Percentiles rank a stretch among this genome's conserved stretches.
Evolutionary conservation across 2,329 filamentous ascomycete genomes (phyloP).

Genomic region (Pseudodiploospora longispora): DNA sequence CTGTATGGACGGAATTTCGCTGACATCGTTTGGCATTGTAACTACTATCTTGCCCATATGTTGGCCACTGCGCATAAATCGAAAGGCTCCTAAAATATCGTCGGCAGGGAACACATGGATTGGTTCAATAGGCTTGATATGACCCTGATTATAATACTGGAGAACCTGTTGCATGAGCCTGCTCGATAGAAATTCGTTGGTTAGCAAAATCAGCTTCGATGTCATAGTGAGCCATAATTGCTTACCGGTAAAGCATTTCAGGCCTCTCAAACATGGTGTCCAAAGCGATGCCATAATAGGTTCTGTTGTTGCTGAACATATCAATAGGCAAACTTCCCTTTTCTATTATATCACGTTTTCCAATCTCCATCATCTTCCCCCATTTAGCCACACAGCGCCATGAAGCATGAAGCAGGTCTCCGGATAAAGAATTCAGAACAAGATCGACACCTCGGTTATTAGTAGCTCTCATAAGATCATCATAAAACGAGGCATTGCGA

Average conservation of each 20-base stretch:
- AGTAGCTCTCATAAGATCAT: slow-evolving; percentile 19
- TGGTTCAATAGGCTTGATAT: slow-evolving; percentile 6
- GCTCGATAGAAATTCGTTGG: background rate
- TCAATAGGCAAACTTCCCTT: slow-evolving; percentile 35
- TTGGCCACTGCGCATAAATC: slow-evolving; percentile 11
- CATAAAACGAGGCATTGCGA: slow-evolving; percentile 22
- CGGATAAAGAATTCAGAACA: slow-evolving; percentile 33
- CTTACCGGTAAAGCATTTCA: background rate
- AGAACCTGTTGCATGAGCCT: background rate
- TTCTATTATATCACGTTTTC: slow-evolving; percentile 32
- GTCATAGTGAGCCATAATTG: background rate
- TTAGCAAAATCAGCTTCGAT: background rate
- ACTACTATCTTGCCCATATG: slow-evolving; percentile 14
- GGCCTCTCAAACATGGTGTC: background rate
- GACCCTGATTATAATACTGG: slow-evolving; percentile 1
- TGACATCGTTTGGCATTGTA: slow-evolving; percentile 6
- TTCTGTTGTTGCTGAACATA: slow-evolving; percentile 30
- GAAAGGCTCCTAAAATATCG: slow-evolving; percentile 10
- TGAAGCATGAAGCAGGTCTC: slow-evolving; percentile 31
- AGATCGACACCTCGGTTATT: slow-evolving; percentile 25
- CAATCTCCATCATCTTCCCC: slow-evolving; percentile 39
- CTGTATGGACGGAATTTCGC: background rate
- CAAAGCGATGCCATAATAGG: slow-evolving; percentile 21
- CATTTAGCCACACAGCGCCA: slow-evolving; percentile 37
- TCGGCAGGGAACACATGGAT: slow-evolving; percentile 10